Percentiles rank a stretch among this genome's conserved stretches.
Evolutionary conservation across 371 early-diverging fungal species (phyloP).

Genomic region (Rhizopus stolonifer): DNA sequence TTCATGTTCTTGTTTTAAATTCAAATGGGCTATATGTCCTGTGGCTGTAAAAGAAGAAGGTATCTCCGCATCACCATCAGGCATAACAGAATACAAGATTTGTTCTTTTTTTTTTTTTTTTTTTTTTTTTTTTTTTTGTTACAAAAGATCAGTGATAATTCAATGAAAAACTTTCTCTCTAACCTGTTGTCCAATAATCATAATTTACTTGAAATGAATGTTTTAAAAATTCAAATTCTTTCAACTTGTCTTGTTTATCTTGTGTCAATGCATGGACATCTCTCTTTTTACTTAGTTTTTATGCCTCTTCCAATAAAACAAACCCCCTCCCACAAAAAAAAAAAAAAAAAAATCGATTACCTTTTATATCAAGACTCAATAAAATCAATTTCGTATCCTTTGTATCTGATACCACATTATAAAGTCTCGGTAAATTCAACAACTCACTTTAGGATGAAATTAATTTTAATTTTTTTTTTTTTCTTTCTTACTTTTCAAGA

Average conservation of each 20-base stretch:
- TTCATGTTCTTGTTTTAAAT: constrained; percentile 83
- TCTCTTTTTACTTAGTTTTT: constrained; percentile 20
- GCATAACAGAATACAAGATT: constrained; percentile 85
- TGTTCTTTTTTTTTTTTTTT: constrained; percentile 75
- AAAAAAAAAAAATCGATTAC: constrained; percentile 7
- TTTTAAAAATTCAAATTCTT: constrained; percentile 45
- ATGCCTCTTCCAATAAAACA: too few species aligned
- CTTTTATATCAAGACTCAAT: constrained; percentile 43
- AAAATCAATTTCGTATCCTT: constrained; percentile 63
- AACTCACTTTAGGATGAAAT: constrained; percentile 25
- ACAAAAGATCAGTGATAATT: too few species aligned
- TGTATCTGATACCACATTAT: constrained; percentile 66
- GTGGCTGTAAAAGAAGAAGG: constrained; percentile 90
- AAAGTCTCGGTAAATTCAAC: constrained; percentile 66
- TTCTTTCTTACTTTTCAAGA: constrained; percentile 39
- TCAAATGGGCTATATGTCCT: constrained; percentile 95
- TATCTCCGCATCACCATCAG: constrained; percentile 73
- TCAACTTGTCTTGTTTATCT: constrained; percentile 16
- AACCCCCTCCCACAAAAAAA: too few species aligned
- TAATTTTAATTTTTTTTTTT: background rate
- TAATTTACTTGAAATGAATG: constrained; percentile 65
- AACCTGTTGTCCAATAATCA: constrained; percentile 70
- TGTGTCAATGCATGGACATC: constrained; percentile 35
- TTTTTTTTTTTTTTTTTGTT: too few species aligned
- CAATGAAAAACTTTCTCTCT: background rate